A percentile compares a stretch with the other conserved stretches of the same genome.
These are phyloP conservation scores for Emericellopsis cladophorae DNA, from an alignment of 2,329 filamentous ascomycete species.

Conservation along the genomic window DNA sequence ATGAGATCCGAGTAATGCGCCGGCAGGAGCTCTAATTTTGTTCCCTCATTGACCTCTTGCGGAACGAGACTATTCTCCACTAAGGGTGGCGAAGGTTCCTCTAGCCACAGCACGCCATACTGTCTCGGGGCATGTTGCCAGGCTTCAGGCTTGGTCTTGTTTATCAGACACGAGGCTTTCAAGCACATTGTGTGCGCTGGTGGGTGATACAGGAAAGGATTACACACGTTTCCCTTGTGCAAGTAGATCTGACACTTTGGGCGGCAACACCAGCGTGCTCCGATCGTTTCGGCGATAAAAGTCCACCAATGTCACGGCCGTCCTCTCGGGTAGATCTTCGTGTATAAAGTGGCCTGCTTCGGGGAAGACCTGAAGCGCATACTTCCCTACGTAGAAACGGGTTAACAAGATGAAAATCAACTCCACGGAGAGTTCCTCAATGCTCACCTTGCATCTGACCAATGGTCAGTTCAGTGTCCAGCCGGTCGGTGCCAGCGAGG, in stretches of 20 bases:
- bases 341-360: slow-evolving; percentile 96
- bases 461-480: slow-evolving; percentile 88
- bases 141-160: too few species aligned
- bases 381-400: slow-evolving; percentile 56
- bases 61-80: too few species aligned
- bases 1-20: too few species aligned
- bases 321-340: slow-evolving; percentile 87
- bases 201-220: not conserved
- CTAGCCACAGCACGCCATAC: too few species aligned
- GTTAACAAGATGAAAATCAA: not conserved
- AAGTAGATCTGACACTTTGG: slow-evolving; percentile 72
- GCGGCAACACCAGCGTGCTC: slow-evolving; percentile 71
- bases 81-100: too few species aligned
- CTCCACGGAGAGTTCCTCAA: not conserved
- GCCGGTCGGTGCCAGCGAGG: slow-evolving; percentile 75
- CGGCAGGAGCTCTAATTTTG: too few species aligned
- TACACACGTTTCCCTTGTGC: slow-evolving; percentile 48
- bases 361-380: slow-evolving; percentile 86
- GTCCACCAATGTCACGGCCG: slow-evolving; percentile 71
- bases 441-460: slow-evolving; percentile 84
- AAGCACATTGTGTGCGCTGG: too few species aligned
- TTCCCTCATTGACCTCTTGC: too few species aligned
- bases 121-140: too few species aligned
- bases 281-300: slow-evolving; percentile 89
- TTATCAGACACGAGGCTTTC: too few species aligned